These are phyloP conservation scores for Grammothele lineata DNA, from an alignment of 768 basidiomycete genomes.

Conservation along the genomic window DNA sequence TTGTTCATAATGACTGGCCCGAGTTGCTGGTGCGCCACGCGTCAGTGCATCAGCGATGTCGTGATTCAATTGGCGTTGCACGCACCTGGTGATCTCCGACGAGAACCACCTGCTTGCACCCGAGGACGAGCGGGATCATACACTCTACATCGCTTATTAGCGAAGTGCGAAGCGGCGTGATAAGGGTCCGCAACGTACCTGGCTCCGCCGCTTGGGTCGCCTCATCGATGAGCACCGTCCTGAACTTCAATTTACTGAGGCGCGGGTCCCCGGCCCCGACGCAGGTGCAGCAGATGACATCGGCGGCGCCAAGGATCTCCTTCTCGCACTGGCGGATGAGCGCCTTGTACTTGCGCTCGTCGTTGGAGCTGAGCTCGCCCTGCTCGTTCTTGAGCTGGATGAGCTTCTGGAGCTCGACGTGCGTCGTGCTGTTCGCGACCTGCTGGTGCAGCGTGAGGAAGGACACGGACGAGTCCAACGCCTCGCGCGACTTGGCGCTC, in stretches of 20 bases:
- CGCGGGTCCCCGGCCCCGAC: conserved; percentile 97
- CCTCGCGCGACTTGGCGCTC: conserved; percentile 97
- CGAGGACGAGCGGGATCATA: conserved; percentile 98
- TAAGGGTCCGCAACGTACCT: conserved; percentile 42
- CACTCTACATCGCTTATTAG: conserved; percentile 59
- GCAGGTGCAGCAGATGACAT: conserved; percentile 98
- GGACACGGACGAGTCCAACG: conserved; percentile 89
- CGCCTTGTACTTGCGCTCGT: conserved; percentile 97
- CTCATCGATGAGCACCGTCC: conserved; percentile 97
- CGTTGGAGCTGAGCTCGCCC: conserved; percentile 93
- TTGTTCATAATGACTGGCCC: conserved; percentile 99
- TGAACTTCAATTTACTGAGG: conserved; percentile 94
- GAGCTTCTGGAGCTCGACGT: conserved; percentile 95
- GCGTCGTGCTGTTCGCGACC: conserved; percentile 94
- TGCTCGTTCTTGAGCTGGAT: conserved; percentile 98
- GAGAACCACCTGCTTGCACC: conserved; percentile 97
- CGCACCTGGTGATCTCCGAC: conserved; percentile 83
- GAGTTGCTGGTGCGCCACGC: conserved; percentile 57
- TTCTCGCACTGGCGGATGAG: conserved; percentile 94
- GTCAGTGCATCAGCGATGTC: conserved; percentile 4
- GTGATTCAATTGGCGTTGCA: conserved; percentile 3
- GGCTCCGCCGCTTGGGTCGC: conserved; percentile 98
- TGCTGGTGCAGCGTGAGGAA: conserved; percentile 97
- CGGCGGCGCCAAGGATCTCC: conserved; percentile 92
- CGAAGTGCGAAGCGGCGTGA: background rate